These are phyloP conservation scores for Phytophthora rubi DNA, from an alignment of 352 stramenopile species.

Conservation along the genomic window DNA sequence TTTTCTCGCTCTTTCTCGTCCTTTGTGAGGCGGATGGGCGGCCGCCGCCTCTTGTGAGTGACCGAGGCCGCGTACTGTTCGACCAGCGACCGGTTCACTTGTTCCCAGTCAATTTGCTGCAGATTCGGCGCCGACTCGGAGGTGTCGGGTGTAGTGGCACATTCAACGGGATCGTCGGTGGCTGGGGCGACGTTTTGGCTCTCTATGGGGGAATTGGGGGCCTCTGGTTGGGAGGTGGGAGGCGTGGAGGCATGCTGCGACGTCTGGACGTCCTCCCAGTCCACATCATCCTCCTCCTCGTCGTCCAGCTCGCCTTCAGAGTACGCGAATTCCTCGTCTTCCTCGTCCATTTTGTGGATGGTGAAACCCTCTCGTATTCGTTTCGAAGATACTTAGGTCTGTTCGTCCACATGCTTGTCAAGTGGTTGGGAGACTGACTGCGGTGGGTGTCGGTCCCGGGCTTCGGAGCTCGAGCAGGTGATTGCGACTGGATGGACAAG, in stretches of 20 bases:
- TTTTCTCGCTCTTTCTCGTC: slow-evolving; percentile 69
- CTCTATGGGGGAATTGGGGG: slow-evolving; percentile 4
- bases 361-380: no score
- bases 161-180: slow-evolving; percentile 7
- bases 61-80: slow-evolving; percentile 25
- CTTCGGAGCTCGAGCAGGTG: no score
- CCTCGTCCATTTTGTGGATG: slow-evolving; percentile 28
- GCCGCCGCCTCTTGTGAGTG: slow-evolving; percentile 43
- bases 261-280: slow-evolving; percentile 66
- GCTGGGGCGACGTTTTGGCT: slow-evolving; percentile 25
- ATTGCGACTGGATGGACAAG: no score
- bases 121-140: slow-evolving; percentile 34
- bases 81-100: slow-evolving; percentile 64
- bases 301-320: slow-evolving; percentile 50
- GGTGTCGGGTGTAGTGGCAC: background rate
- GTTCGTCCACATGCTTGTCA: no score
- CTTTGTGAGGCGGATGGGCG: slow-evolving; percentile 60
- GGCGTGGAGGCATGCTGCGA: slow-evolving; percentile 14
- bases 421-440: no score
- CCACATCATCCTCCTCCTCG: slow-evolving; percentile 60
- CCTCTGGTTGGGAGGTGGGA: background rate
- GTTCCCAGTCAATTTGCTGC: slow-evolving; percentile 68
- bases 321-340: slow-evolving; percentile 63
- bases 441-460: no score
- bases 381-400: no score